Percentiles rank a stretch among this genome's conserved stretches.
phyloP scores from a whole-genome alignment of 2,329 filamentous ascomycete genomes.

The Zymoseptoria tritici region DNA sequence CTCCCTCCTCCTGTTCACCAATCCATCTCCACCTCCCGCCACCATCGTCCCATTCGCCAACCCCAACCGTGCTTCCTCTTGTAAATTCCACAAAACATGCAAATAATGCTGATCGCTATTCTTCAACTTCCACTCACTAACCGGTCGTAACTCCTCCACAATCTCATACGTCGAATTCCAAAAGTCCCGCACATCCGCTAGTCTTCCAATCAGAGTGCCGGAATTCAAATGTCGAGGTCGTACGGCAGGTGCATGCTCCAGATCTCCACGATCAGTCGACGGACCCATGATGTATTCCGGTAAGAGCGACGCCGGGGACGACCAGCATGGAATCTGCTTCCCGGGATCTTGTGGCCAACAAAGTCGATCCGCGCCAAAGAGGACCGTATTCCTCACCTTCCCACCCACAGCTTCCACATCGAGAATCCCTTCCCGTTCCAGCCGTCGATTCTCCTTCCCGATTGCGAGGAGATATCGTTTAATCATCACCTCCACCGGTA shows the following conservation, averaged over 20 bases:
- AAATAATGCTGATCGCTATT: constrained; percentile 14
- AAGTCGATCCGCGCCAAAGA: constrained; percentile 23
- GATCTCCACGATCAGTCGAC: constrained; percentile 1
- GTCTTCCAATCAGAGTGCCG: constrained; percentile 13
- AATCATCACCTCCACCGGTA: constrained; percentile 55
- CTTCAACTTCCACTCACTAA: constrained; percentile 6
- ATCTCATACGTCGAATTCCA: constrained; percentile 5
- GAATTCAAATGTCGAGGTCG: constrained; percentile 13
- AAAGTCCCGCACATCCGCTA: constrained; percentile 8
- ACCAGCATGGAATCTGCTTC: constrained; percentile 4
- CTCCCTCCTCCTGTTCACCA: constrained; percentile 4
- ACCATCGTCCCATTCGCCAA: constrained; percentile 1
- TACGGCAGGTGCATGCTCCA: neutral
- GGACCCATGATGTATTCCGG: constrained; percentile 8
- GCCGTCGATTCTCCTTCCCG: constrained; percentile 34
- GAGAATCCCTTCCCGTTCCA: constrained; percentile 27
- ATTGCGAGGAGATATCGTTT: constrained; percentile 43
- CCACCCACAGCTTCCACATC: constrained; percentile 50
- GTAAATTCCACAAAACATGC: constrained; percentile 12
- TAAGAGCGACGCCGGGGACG: constrained; percentile 2
- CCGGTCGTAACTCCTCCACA: neutral
- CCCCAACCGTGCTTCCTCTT: constrained; percentile 8
- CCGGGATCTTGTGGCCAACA: constrained; percentile 21
- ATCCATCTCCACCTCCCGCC: neutral
- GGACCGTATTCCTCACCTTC: constrained; percentile 39